A percentile compares a stretch with the other conserved stretches of the same genome.
These are phyloP conservation scores for Thermothielavioides terrestris DNA, from an alignment of 495 filamentous ascomycete genomes.

Conservation along the genomic window DNA sequence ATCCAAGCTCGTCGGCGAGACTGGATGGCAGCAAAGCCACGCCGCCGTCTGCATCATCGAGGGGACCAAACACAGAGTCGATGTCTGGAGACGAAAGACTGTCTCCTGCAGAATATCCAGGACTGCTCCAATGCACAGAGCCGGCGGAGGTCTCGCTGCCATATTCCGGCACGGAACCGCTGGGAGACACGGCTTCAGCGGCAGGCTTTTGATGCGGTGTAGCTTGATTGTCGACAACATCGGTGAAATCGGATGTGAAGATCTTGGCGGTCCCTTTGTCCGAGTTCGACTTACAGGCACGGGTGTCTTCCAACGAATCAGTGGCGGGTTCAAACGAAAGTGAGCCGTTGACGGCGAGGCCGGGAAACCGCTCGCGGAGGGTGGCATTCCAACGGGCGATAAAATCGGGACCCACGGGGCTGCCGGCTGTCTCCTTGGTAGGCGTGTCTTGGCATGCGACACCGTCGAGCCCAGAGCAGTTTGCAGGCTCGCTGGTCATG, in stretches of 20 bases:
- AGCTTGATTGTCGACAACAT: neutral
- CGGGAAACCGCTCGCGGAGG: neutral
- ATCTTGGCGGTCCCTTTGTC: neutral
- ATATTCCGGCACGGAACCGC: conserved; percentile 3
- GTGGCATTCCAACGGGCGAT: neutral
- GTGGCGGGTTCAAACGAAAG: neutral
- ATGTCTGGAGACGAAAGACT: neutral
- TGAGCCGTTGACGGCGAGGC: neutral
- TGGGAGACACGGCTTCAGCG: neutral
- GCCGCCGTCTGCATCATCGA: conserved; percentile 4
- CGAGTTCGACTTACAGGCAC: neutral
- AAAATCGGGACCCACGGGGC: neutral
- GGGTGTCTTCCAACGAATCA: neutral
- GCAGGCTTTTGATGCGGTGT: neutral
- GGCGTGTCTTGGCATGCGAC: neutral
- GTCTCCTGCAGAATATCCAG: conserved; percentile 1
- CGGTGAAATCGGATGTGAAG: neutral
- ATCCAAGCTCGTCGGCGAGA: neutral
- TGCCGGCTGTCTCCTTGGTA: no score
- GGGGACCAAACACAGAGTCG: neutral
- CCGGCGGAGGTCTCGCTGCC: conserved; percentile 13
- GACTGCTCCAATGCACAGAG: conserved; percentile 9
- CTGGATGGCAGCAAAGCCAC: neutral
- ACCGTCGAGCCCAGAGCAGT: neutral
- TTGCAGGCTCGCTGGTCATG: no score